phyloP scores from a whole-genome alignment of 2,329 filamentous ascomycete species.

The Dryadomyces quercus-mongolicae region DNA sequence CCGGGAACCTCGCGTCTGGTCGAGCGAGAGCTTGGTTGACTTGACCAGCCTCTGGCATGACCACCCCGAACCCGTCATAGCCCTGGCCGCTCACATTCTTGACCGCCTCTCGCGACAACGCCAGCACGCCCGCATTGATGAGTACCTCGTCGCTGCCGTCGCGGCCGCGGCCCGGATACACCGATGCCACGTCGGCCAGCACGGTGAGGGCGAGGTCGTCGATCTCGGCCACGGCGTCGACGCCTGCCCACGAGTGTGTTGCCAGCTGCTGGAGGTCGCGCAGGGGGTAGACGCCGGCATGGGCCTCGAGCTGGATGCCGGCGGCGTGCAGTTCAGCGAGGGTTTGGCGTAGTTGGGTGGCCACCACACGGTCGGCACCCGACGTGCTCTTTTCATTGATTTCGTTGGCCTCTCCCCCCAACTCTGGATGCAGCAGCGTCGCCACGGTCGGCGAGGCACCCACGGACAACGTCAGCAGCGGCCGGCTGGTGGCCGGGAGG shows the following conservation, averaged over 20 bases:
- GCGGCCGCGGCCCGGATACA: slow-evolving; percentile 48
- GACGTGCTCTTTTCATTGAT: too few species aligned
- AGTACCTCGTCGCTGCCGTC: slow-evolving; percentile 46
- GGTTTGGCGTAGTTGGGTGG: slow-evolving; percentile 24
- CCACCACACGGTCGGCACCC: slow-evolving; percentile 14
- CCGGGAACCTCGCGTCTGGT: slow-evolving; percentile 8
- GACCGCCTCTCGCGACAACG: slow-evolving; percentile 61
- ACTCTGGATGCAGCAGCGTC: slow-evolving; percentile 43
- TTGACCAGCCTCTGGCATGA: slow-evolving; percentile 20
- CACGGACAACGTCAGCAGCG: slow-evolving; percentile 46
- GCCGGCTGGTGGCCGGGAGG: too few species aligned
- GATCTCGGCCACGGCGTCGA: slow-evolving; percentile 16
- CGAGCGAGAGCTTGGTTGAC: background rate
- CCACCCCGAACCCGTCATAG: slow-evolving; percentile 44
- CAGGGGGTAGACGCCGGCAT: slow-evolving; percentile 65
- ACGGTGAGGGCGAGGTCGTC: slow-evolving; percentile 54
- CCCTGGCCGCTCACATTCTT: slow-evolving; percentile 32
- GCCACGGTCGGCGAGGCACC: slow-evolving; percentile 68
- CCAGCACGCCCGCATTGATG: slow-evolving; percentile 56
- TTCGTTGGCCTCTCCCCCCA: slow-evolving; percentile 9
- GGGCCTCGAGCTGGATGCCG: slow-evolving; percentile 46
- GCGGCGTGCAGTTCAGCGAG: slow-evolving; percentile 26
- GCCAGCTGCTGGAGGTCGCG: slow-evolving; percentile 72
- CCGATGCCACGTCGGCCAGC: slow-evolving; percentile 57
- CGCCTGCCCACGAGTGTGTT: slow-evolving; percentile 43